Evolutionary conservation across 768 basidiomycete genomes (phyloP).

Genomic region (Boletus rubropictus): DNA sequence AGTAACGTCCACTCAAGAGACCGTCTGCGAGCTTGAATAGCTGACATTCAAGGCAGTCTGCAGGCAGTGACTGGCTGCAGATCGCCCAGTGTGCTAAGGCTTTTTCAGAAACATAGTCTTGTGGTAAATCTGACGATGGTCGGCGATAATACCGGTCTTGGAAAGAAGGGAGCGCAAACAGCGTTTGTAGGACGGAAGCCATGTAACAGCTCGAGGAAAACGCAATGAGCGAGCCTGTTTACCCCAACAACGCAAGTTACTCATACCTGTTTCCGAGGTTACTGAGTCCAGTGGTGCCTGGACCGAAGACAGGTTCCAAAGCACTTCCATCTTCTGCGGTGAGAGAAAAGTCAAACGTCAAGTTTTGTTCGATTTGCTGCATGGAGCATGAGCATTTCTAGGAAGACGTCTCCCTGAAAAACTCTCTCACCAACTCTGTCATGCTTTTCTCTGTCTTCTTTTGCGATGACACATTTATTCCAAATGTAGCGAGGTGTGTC

Average conservation of each 20-base stretch:
- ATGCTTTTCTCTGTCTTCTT: constrained; percentile 94
- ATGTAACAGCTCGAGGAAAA: constrained; percentile 77
- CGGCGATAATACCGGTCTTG: constrained; percentile 56
- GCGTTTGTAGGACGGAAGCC: constrained; percentile 83
- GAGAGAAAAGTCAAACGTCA: constrained; percentile 90
- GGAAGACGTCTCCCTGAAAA: background rate
- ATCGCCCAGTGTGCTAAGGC: constrained; percentile 48
- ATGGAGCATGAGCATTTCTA: background rate
- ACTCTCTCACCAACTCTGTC: constrained; percentile 75
- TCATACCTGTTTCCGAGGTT: constrained; percentile 87
- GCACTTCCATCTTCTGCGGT: constrained; percentile 82
- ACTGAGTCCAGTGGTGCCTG: constrained; percentile 80
- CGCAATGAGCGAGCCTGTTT: background rate
- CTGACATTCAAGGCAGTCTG: constrained; percentile 90
- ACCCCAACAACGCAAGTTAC: background rate
- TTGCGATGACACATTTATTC: constrained; percentile 77
- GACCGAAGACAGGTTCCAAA: constrained; percentile 82
- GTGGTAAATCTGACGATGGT: constrained; percentile 9
- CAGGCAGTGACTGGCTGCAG: constrained; percentile 67
- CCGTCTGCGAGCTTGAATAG: constrained; percentile 91
- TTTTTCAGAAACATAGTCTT: constrained; percentile 20
- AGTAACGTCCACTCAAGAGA: constrained; percentile 87
- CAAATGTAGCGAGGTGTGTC: constrained; percentile 71
- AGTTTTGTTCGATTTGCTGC: constrained; percentile 94
- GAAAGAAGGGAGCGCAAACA: constrained; percentile 80